Percentiles rank a stretch among this genome's conserved stretches.
These are phyloP conservation scores for Arthromyces matolae DNA, from an alignment of 768 basidiomycete species.

Conservation along the genomic window DNA sequence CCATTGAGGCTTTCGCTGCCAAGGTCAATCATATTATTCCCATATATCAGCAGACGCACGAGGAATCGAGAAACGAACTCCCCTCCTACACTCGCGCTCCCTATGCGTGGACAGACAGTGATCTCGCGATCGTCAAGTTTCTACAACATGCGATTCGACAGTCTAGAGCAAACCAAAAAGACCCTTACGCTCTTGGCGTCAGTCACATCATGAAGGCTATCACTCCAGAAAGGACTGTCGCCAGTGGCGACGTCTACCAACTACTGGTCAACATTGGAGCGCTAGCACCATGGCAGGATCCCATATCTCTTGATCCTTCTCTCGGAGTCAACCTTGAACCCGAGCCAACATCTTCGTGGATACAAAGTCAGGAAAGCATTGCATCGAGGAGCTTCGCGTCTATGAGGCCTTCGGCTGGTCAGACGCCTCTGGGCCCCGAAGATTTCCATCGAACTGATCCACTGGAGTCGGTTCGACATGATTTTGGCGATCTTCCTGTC, in stretches of 20 bases:
- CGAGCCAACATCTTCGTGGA: constrained; percentile 23
- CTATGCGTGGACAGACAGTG: constrained; percentile 47
- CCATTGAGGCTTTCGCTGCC: constrained; percentile 44
- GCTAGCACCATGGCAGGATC: constrained; percentile 78
- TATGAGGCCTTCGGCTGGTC: constrained; percentile 14
- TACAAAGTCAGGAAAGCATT: constrained; percentile 23
- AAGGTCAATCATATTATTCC: constrained; percentile 47
- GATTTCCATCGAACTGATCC: constrained; percentile 65
- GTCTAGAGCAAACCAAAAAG: constrained; percentile 46
- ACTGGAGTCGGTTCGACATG: constrained; percentile 71
- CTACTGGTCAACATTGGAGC: constrained; percentile 71
- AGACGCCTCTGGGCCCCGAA: constrained; percentile 48
- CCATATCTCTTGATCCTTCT: constrained; percentile 37
- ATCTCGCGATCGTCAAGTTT: constrained; percentile 56
- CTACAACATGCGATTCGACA: constrained; percentile 51
- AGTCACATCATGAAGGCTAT: constrained; percentile 59
- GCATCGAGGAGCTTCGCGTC: constrained; percentile 24
- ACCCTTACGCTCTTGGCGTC: constrained; percentile 55
- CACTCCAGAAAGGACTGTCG: constrained; percentile 32
- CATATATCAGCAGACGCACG: constrained; percentile 25
- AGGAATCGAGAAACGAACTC: constrained; percentile 27
- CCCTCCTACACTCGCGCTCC: constrained; percentile 26
- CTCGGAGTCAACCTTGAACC: constrained; percentile 34
- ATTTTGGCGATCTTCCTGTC: constrained; percentile 77
- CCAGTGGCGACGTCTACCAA: constrained; percentile 35